Base-by-base conservation (phyloP, 164 flowering plant species). In the Macadamia tetraphylla region DNA sequence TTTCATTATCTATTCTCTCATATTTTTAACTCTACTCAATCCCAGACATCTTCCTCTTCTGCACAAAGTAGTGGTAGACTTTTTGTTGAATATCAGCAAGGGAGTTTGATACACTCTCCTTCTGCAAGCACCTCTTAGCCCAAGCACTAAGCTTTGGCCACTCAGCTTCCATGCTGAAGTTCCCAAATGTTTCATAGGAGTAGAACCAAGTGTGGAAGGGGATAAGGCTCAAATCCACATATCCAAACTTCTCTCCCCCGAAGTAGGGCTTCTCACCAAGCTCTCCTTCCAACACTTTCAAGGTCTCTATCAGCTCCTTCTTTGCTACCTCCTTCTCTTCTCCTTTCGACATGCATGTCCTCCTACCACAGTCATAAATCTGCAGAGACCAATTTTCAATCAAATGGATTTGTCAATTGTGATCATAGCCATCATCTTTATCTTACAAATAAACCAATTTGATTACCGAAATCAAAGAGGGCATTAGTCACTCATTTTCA, bases 71-170 rank as follows among this genome's bases (percentile, higher is more conserved):
- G 23, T 64, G 57, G n/a, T 32, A 49, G 23, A 65, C 4, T 51
- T 65, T 65, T 13, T 46, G 48, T 9, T 44, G 68, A 43, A 23
- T 23, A 23, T 71, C 59, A 18, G 66, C 53, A n/a, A 71, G 60
- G 13, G 65, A 6, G 53, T 60, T 71, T 13, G 61, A 71, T 15
- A 71, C 65, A 52, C 62, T 71, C 53, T 60, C 65, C 30, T 42
- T 71, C 53, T 66, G 31, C 65, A 40, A 12, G 31, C 69, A 65
- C 46, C 69, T 66, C 53, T 71, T 71, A 35, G 42, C 52, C 69
- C 65, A 66, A 12, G 52, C 66, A 12, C 53, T 9, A 10, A 60
- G 7, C 55, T 66, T 66, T 15, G 74, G 70, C 53, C 60, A 55
- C 42, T 65, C 68, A 6, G 44, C 59, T 58, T 71, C 74, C 3